These are phyloP conservation scores for Aspergillus nidulans DNA, from an alignment of 495 filamentous ascomycete species.

Conservation along the genomic window DNA sequence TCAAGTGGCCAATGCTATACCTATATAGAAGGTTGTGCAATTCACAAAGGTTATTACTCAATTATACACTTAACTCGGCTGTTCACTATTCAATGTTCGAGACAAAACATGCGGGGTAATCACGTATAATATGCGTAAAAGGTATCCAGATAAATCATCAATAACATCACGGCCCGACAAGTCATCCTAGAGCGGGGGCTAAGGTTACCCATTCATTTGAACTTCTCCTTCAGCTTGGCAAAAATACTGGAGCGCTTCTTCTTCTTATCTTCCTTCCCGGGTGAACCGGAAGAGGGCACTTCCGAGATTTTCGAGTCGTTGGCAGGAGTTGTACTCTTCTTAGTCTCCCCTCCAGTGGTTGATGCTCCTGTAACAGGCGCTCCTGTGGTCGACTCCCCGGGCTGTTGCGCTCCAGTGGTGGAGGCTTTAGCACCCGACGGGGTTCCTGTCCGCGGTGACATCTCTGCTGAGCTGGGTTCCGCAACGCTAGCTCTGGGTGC, in stretches of 20 bases:
- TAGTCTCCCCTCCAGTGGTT: slow-evolving; percentile 11
- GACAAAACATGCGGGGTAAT: slow-evolving; percentile 1
- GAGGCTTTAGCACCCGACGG: slow-evolving; percentile 23
- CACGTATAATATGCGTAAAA: slow-evolving; percentile 8
- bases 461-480: slow-evolving; percentile 28
- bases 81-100: slow-evolving; percentile 8
- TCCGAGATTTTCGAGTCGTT: neutral
- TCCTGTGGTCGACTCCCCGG: neutral
- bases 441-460: slow-evolving; percentile 43
- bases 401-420: slow-evolving; percentile 8
- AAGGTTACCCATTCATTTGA: slow-evolving; percentile 21
- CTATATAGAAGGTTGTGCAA: slow-evolving; percentile 21
- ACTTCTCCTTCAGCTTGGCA: slow-evolving; percentile 47
- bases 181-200: neutral
- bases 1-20: slow-evolving; percentile 50
- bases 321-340: neutral
- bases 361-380: slow-evolving; percentile 6
- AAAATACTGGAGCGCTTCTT: slow-evolving; percentile 48
- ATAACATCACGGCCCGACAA: neutral
- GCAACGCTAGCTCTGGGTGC: slow-evolving; percentile 31
- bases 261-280: slow-evolving; percentile 39
- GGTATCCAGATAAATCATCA: slow-evolving; percentile 22
- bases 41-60: slow-evolving; percentile 3
- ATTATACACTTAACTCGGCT: slow-evolving; percentile 8
- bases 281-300: slow-evolving; percentile 2